Evolutionary conservation across 257 asterid genomes (phyloP).

Genomic region (Nyctanthes arbortristis): DNA sequence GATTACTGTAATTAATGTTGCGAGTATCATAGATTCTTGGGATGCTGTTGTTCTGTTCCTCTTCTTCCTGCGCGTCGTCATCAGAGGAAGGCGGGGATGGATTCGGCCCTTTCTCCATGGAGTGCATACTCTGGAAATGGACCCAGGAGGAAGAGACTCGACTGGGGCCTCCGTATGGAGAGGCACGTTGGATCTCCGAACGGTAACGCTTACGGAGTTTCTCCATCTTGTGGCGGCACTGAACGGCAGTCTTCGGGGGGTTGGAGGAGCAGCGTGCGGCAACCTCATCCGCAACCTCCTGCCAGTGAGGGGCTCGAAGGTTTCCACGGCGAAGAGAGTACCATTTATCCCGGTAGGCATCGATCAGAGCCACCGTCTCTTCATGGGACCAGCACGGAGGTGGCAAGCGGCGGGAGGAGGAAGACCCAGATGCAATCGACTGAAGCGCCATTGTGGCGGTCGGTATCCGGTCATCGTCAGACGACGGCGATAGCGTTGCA

Average conservation of each 20-base stretch:
- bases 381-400: conserved; percentile 99
- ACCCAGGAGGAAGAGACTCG: conserved; percentile 85
- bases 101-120: conserved; percentile 84
- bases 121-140: conserved; percentile 80
- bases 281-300: conserved; percentile 87
- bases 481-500: conserved; percentile 28
- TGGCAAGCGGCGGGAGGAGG: conserved; percentile 75
- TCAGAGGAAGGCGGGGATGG: conserved; percentile 48
- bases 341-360: conserved; percentile 78
- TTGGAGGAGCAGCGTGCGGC: conserved; percentile 53
- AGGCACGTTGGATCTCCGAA: conserved; percentile 85
- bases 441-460: conserved; percentile 47
- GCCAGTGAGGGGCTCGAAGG: conserved; percentile 91
- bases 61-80: conserved; percentile 44
- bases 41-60: conserved; percentile 39
- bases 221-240: conserved; percentile 99
- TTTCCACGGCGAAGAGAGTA: conserved; percentile 94
- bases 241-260: conserved; percentile 74
- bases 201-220: conserved; percentile 92
- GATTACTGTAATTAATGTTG: conserved; percentile 15
- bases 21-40: conserved; percentile 56
- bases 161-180: conserved; percentile 65
- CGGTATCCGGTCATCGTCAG: conserved; percentile 44
- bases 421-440: conserved; percentile 39
- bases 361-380: conserved; percentile 79